Percentiles rank a stretch among this genome's conserved stretches.
phyloP scores from a whole-genome alignment of 208 protist species.

The Tetramitus jugosus region DNA sequence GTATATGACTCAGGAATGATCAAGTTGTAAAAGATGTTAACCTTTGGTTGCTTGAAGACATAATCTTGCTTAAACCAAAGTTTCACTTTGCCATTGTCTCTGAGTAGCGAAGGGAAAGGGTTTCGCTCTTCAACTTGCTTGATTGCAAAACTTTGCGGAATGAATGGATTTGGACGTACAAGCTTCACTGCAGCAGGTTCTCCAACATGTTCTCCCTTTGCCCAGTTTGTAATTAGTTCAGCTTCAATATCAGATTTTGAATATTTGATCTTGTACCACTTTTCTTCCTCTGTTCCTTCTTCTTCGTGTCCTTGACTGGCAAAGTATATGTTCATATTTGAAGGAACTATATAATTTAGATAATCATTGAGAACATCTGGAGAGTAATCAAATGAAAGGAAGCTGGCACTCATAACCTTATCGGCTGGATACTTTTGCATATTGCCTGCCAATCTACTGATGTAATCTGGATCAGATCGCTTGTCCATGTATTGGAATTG shows the following conservation, averaged over 20 bases:
- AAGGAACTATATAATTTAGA: background rate
- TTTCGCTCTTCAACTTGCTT: background rate
- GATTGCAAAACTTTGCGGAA: slow-evolving; percentile 11
- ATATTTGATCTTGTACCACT: slow-evolving; percentile 4
- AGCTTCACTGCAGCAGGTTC: background rate
- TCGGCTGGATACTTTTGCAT: slow-evolving; percentile 45
- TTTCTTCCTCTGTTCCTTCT: background rate
- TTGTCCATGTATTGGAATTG: slow-evolving; percentile 53
- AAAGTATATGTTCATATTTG: slow-evolving; percentile 1
- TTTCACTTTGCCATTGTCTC: background rate
- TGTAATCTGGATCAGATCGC: slow-evolving; percentile 39
- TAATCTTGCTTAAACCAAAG: slow-evolving; percentile 24
- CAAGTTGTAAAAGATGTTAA: background rate
- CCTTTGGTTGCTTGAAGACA: background rate
- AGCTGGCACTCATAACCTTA: slow-evolving; percentile 46
- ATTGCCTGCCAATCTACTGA: slow-evolving; percentile 39
- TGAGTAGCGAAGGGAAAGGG: background rate
- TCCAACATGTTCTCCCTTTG: background rate
- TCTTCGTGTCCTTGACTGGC: background rate
- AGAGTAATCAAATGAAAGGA: slow-evolving; percentile 53
- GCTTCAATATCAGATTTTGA: background rate
- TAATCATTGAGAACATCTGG: background rate
- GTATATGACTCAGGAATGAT: background rate
- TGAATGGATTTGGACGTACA: slow-evolving; percentile 10
- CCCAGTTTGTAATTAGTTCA: background rate